A percentile compares a stretch with the other conserved stretches of the same genome.
Conservation (phyloP, 306 rosid species). For the Datisca glomerata region DNA sequence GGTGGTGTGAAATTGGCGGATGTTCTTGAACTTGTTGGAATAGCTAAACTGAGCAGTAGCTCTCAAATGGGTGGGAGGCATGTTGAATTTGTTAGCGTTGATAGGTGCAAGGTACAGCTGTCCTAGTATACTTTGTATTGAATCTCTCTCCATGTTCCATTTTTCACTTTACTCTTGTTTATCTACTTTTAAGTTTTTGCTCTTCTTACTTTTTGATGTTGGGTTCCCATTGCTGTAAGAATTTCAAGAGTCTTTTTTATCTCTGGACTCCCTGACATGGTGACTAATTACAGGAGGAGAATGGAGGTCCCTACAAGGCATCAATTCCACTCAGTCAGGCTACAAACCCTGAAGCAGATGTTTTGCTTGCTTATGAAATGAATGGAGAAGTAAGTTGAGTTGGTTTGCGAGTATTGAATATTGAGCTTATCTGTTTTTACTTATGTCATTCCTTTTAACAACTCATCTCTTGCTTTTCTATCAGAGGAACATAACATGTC, state of each 20-base stretch:
- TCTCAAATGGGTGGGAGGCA: constrained; percentile 74
- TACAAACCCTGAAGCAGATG: constrained; percentile 85
- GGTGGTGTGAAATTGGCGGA: constrained; percentile 87
- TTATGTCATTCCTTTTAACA: neutral
- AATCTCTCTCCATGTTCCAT: no score
- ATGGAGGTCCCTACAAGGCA: constrained; percentile 95
- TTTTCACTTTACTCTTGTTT: no score
- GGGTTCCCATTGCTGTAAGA: no score
- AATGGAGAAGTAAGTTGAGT: constrained; percentile 67
- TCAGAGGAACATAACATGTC: neutral
- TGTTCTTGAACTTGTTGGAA: constrained; percentile 84
- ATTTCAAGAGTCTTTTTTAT: no score
- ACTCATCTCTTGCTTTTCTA: constrained; percentile 1
- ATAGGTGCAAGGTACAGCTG: constrained; percentile 47
- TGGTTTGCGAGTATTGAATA: constrained; percentile 6
- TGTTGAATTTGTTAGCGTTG: constrained; percentile 89
- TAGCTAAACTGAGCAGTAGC: constrained; percentile 43
- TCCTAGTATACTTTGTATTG: no score
- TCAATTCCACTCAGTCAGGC: constrained; percentile 91
- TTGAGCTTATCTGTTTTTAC: neutral
- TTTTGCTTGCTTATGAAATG: constrained; percentile 95
- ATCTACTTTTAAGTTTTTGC: no score
- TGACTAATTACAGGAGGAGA: constrained; percentile 58
- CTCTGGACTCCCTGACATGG: constrained; percentile 7
- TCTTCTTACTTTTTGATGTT: no score